A percentile compares a stretch with the other conserved stretches of the same genome.
Evolutionary conservation across 164 flowering plant species (phyloP).

Genomic region (Tinospora cordifolia): DNA sequence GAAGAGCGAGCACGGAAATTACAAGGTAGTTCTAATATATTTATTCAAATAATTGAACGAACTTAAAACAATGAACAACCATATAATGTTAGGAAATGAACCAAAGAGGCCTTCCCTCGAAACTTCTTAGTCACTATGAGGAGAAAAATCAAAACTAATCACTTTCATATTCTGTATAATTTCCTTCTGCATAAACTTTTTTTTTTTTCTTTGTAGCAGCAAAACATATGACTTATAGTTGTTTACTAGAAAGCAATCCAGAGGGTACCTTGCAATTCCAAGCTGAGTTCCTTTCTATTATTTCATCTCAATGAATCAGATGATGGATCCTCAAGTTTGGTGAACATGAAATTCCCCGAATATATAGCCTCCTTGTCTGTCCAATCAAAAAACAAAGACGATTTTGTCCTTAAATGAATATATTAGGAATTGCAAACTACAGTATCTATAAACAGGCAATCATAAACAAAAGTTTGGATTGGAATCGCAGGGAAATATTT

Average conservation of each 20-base stretch:
- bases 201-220: constrained; percentile 1
- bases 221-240: background rate
- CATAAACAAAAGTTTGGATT: background rate
- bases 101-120: too few relatives aligned
- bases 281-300: background rate
- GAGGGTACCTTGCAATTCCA: background rate
- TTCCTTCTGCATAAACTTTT: background rate
- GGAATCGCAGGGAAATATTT: background rate
- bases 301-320: constrained; percentile 9
- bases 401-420: background rate
- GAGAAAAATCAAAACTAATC: background rate
- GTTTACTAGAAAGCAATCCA: background rate
- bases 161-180: constrained; percentile 7
- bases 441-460: background rate
- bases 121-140: background rate
- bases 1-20: background rate
- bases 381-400: constrained; percentile 16
- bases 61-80: background rate
- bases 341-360: constrained; percentile 88
- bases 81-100: background rate
- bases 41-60: background rate
- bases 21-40: background rate
- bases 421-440: background rate
- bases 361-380: constrained; percentile 77
- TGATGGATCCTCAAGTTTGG: constrained; percentile 34